phyloP scores from a whole-genome alignment of 192 early-diverging fungal species.

The Coemansia sp. region DNA sequence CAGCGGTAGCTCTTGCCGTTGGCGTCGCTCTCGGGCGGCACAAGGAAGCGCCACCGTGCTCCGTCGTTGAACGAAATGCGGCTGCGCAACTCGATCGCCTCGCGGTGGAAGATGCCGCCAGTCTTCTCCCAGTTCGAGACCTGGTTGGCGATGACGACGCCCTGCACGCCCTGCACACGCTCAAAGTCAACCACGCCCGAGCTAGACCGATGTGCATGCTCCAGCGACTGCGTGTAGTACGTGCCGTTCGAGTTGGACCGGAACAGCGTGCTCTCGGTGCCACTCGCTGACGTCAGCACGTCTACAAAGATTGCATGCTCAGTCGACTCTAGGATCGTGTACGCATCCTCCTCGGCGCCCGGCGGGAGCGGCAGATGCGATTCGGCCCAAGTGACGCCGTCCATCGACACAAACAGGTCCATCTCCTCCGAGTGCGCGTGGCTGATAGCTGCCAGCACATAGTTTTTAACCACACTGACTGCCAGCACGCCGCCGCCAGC shows the following conservation, averaged over 20 bases:
- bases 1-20: conserved; percentile 63
- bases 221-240: conserved; percentile 74
- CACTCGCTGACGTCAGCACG: conserved; percentile 53
- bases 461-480: conserved; percentile 69
- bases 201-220: conserved; percentile 77
- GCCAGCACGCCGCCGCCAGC: conserved; percentile 70
- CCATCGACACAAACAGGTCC: conserved; percentile 65
- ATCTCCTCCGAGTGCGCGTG: conserved; percentile 57
- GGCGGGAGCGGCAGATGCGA: conserved; percentile 61
- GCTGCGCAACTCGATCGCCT: conserved; percentile 63
- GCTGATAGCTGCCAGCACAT: conserved; percentile 69
- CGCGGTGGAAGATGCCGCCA: conserved; percentile 36
- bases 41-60: conserved; percentile 68
- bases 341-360: conserved; percentile 63
- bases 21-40: conserved; percentile 61
- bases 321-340: conserved; percentile 85
- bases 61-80: conserved; percentile 90
- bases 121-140: conserved; percentile 75
- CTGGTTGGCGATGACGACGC: conserved; percentile 83
- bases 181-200: conserved; percentile 88
- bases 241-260: conserved; percentile 88
- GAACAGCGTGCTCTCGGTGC: conserved; percentile 70
- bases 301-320: conserved; percentile 74
- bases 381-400: conserved; percentile 66
- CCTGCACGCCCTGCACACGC: conserved; percentile 76